These are phyloP conservation scores for Aspergillus haitiensis DNA, from an alignment of 495 filamentous ascomycete species.

Conservation along the genomic window DNA sequence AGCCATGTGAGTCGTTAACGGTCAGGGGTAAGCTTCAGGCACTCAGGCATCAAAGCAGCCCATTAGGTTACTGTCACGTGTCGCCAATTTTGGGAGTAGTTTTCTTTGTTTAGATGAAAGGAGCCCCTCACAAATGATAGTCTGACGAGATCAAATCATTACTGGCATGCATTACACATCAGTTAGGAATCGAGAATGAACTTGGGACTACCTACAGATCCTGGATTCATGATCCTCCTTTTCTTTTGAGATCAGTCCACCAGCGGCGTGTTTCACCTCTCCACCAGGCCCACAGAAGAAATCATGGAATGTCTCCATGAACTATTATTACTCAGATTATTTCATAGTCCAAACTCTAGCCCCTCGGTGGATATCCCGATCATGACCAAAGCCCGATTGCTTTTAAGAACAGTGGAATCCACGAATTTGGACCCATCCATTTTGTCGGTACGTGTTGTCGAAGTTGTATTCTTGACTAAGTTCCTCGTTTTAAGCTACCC, in stretches of 20 bases:
- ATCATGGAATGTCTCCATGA: background rate
- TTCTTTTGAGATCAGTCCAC: background rate
- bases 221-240: slow-evolving; percentile 2
- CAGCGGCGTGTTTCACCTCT: slow-evolving; percentile 10
- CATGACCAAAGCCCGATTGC: slow-evolving; percentile 6
- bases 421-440: background rate
- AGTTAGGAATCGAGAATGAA: background rate
- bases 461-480: background rate
- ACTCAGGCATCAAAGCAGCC: slow-evolving; percentile 13
- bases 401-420: background rate
- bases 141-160: background rate
- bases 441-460: background rate
- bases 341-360: no score
- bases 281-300: slow-evolving; percentile 14
- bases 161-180: background rate
- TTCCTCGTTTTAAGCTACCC: background rate
- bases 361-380: no score
- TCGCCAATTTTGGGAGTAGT: background rate
- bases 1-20: background rate
- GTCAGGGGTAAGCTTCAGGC: slow-evolving; percentile 13
- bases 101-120: background rate
- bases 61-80: background rate
- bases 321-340: background rate
- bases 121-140: background rate
- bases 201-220: background rate